Base-by-base conservation (phyloP, 2,329 filamentous ascomycete genomes). In the Orbilia brochopaga region DNA sequence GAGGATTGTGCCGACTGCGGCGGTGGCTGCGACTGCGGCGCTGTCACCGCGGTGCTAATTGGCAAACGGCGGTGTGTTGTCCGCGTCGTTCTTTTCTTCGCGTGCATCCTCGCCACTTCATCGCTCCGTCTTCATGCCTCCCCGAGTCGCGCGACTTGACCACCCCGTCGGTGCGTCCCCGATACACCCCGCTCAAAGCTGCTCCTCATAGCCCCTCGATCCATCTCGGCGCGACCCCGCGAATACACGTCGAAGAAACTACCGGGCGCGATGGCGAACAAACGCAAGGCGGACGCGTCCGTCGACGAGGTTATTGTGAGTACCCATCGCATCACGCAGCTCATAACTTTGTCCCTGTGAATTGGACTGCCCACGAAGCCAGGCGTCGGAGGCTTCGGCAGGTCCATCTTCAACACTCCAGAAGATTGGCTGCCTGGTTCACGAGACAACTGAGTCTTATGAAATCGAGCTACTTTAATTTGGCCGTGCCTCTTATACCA, bases 211-310 rank as follows among this genome's bases (percentile, higher is more conserved):
- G 52, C 37, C 52, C 42, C 37, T n/a, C 17, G 42, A 40, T 3
- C 11, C 15, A 15, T 23, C 58, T 54, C 30, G 13, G 52, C 15
- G 15, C n/a, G 32, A 46, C 30, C 24, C 17, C 6, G 27, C 57
- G 27, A 35, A 44, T 30, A 27, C 11, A 13, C 13, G 10, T 27
- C 21, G 13, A 24, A 35, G n/a, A n/a, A n/a, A 30, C 30, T 11
- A 42, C 11, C 35, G 42, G 46, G 40, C 8, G 44, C 51, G 46
- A 97, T 97, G 93, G 89, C 93, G n/a, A 87, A 91, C 61, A 97
- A 97, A 81, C 87, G 93, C 77, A 97, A 97, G 80, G 90, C 89
- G 84, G 86, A 86, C 60, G 82, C 86, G 57, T 81, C 82, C 23
- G 75, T 78, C 21, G 81, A 80, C 13, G 85, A 88, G 46, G 91